These are phyloP conservation scores for Clonostachys sp. DNA, from an alignment of 2,329 filamentous ascomycete genomes.

Conservation along the genomic window DNA sequence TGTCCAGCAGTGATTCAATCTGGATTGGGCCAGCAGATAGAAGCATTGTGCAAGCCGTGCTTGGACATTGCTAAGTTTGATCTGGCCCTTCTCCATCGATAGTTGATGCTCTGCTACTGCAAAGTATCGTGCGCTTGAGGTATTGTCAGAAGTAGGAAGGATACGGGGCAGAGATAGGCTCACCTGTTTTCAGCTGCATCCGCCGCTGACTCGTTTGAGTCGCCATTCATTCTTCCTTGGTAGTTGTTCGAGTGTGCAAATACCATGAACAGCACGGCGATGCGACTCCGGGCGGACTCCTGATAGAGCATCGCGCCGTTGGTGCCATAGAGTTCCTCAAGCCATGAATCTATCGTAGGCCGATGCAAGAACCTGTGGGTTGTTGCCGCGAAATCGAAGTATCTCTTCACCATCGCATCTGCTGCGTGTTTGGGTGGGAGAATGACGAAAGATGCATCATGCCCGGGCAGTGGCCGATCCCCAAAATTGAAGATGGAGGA, in stretches of 20 bases:
- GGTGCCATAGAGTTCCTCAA: conserved; percentile 31
- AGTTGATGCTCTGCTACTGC: conserved; percentile 29
- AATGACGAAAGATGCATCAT: conserved; percentile 26
- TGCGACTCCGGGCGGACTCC: conserved; percentile 14
- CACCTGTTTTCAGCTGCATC: conserved; percentile 43
- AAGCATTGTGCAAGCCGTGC: conserved; percentile 35
- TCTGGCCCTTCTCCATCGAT: conserved; percentile 27
- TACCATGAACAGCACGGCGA: conserved; percentile 41
- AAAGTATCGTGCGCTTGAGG: conserved; percentile 20
- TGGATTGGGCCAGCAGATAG: conserved; percentile 36
- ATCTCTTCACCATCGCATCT: conserved; percentile 35
- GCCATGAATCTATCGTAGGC: conserved; percentile 43
- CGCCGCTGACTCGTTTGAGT: conserved; percentile 5
- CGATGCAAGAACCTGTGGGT: conserved; percentile 52
- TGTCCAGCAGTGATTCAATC: conserved; percentile 42
- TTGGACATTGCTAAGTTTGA: conserved; percentile 32
- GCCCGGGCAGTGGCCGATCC: conserved; percentile 39
- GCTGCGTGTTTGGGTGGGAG: conserved; percentile 30
- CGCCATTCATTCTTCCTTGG: not conserved
- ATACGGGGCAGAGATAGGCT: not conserved
- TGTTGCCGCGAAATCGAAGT: conserved; percentile 53
- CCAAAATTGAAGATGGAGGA: conserved; percentile 42
- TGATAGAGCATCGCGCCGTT: conserved; percentile 16
- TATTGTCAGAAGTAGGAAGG: not conserved
- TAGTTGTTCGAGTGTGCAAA: conserved; percentile 46